A percentile compares a stretch with the other conserved stretches of the same genome.
Evolutionary conservation across 805 yeast genomes (phyloP).

Genomic region (Zygoascus bituminiphila): DNA sequence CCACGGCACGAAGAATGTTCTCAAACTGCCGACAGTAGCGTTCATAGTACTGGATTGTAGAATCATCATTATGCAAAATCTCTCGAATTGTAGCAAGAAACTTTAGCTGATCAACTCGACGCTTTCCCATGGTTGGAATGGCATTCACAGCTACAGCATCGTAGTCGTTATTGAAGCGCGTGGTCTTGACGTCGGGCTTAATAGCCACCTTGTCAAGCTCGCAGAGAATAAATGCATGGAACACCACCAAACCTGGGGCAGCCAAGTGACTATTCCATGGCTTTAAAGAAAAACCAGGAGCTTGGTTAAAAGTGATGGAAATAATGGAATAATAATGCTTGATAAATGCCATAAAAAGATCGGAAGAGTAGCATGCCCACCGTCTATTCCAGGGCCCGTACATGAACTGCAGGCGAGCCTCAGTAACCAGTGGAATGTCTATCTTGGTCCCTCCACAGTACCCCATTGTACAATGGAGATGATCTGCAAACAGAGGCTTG

Average conservation of each 20-base stretch:
- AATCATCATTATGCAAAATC: conserved; percentile 30
- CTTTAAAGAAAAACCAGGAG: conserved; percentile 15
- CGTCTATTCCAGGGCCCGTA: conserved; percentile 16
- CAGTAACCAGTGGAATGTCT: background rate
- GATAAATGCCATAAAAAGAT: conserved; percentile 33
- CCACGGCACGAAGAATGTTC: conserved; percentile 29
- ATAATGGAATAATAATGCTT: conserved; percentile 33
- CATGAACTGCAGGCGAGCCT: background rate
- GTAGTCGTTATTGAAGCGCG: conserved; percentile 6
- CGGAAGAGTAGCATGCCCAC: conserved; percentile 29
- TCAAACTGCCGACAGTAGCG: conserved; percentile 31
- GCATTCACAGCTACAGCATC: conserved; percentile 18
- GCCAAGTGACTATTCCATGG: conserved; percentile 19
- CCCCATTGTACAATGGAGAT: conserved; percentile 22
- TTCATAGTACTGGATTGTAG: conserved; percentile 25
- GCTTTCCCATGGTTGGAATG: conserved; percentile 16
- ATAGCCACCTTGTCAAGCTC: conserved; percentile 18
- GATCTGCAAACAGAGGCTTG: conserved; percentile 21
- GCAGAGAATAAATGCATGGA: conserved; percentile 21
- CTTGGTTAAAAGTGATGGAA: conserved; percentile 9
- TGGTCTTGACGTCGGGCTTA: conserved; percentile 3
- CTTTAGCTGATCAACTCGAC: conserved; percentile 29
- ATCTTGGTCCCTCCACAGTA: background rate
- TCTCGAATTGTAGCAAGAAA: conserved; percentile 30
- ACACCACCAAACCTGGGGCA: conserved; percentile 20